Evolutionary conservation across 1,139 yeast species (phyloP), one percentile per base, ranked within the genome.

Genomic region (Suhomyces chickasaworum): DNA sequence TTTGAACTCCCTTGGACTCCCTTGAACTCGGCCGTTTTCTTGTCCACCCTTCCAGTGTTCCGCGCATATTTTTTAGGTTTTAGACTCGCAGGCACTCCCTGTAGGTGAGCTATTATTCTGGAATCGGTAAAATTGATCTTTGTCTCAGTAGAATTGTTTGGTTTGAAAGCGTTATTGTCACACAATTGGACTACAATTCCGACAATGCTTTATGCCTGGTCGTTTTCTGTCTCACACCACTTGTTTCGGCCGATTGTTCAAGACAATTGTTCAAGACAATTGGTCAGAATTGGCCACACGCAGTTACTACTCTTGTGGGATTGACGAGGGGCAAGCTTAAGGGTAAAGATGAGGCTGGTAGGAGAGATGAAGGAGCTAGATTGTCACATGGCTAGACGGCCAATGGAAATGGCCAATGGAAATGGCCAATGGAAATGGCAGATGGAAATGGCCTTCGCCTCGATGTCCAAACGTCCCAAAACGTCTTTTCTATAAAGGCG

Each of bases 41-140:
- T 9, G 38, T 20, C 39, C 32, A 20, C 2, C 10, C 17, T 17
- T 29, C 32, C 17, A 6, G 8, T 25, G 9, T 5, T 25, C 29
- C 29, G 17, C 17, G 32, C 31, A 25, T 37, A 37, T 40, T 40
- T 40, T 40, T 17, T 34, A 23, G 13, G 22, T 4, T 40, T 33
- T 40, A 40, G 43, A 33, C 43, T 18, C 43, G 43, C 38, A 39
- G 42, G 42, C 37, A 39, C 42, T 10, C 23, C 37, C 42, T 39
- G 42, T 37, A 39, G 33, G 17, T 8, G 33, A 25, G 25, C 37
- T 23, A 36, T 23, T 41, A 21, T 37, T 41, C 48, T 42, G 21
- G 18, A 46, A 46, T 42, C 46, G 46, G 49, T 42, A 42, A 46
- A 39, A 46, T 15, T 35, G 41, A 13, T n/a, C 42, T 39, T 42